Conservation (phyloP, 768 basidiomycete genomes). For the Pisolithus tinctorius region DNA sequence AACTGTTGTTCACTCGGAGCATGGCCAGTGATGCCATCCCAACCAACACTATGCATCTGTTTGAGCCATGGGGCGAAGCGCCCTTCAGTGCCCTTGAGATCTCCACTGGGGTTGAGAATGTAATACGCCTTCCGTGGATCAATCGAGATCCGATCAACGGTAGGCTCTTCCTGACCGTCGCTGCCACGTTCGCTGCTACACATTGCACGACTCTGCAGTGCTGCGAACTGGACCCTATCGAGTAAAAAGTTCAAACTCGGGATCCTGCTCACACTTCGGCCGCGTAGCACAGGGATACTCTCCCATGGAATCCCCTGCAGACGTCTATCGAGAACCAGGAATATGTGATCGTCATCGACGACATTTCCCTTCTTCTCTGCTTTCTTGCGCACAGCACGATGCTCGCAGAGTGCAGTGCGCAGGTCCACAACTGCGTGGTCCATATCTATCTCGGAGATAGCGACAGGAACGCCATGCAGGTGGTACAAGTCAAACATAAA, state of each 20-base stretch:
- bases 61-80: constrained; percentile 76
- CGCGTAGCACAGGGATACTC: constrained; percentile 79
- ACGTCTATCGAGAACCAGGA: constrained; percentile 86
- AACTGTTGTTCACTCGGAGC: constrained; percentile 83
- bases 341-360: constrained; percentile 61
- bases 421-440: constrained; percentile 88
- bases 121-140: constrained; percentile 71
- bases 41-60: constrained; percentile 66
- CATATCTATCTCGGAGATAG: constrained; percentile 86
- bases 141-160: constrained; percentile 45
- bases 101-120: constrained; percentile 89
- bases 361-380: constrained; percentile 18
- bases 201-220: constrained; percentile 29
- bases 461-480: constrained; percentile 84
- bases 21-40: constrained; percentile 76
- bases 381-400: constrained; percentile 35
- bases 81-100: constrained; percentile 76
- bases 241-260: constrained; percentile 84
- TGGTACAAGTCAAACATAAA: constrained; percentile 93
- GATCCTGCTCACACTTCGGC: constrained; percentile 85
- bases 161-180: constrained; percentile 6
- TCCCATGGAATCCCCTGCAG: constrained; percentile 93
- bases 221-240: constrained; percentile 68
- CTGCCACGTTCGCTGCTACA: constrained; percentile 9
- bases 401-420: constrained; percentile 68